These are phyloP conservation scores for Blastomyces parvus DNA, from an alignment of 2,329 filamentous ascomycete species.

Conservation along the genomic window DNA sequence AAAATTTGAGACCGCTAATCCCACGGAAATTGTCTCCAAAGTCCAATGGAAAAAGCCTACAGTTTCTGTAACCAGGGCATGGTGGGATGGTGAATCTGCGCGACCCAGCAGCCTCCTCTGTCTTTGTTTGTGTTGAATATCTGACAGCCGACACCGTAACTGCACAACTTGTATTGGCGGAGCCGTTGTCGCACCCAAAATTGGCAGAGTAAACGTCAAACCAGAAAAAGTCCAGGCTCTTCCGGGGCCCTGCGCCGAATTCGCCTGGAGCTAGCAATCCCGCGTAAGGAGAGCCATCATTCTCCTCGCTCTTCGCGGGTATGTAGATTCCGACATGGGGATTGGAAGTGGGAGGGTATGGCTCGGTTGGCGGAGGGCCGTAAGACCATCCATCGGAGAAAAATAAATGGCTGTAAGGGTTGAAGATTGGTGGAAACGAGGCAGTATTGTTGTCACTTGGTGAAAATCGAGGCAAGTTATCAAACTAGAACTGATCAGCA, in stretches of 20 bases:
- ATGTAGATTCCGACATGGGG: constrained; percentile 42
- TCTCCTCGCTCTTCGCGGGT: constrained; percentile 23
- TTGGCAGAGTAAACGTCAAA: constrained; percentile 42
- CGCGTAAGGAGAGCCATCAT: constrained; percentile 18
- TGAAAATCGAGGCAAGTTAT: constrained; percentile 21
- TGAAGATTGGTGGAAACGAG: constrained; percentile 34
- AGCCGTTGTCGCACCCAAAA: constrained; percentile 41
- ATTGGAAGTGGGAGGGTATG: constrained; percentile 37
- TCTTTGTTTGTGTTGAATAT: constrained; percentile 28
- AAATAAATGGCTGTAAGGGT: constrained; percentile 44
- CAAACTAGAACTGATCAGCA: constrained; percentile 17
- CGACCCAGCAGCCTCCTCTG: constrained; percentile 29
- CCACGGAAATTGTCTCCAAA: constrained; percentile 35
- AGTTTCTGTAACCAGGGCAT: constrained; percentile 34
- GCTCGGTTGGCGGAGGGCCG: constrained; percentile 36
- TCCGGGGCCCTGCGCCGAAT: constrained; percentile 39
- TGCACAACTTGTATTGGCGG: constrained; percentile 30
- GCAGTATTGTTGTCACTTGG: constrained; percentile 21
- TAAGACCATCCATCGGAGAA: constrained; percentile 45
- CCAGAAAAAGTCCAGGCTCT: constrained; percentile 39
- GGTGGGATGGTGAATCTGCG: constrained; percentile 35
- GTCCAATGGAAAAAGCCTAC: constrained; percentile 34
- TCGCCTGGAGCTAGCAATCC: constrained; percentile 35
- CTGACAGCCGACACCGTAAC: constrained; percentile 38
- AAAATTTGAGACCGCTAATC: constrained; percentile 42